Base-by-base conservation (phyloP, 2,329 filamentous ascomycete genomes). In the Xylariaceae sp. region DNA sequence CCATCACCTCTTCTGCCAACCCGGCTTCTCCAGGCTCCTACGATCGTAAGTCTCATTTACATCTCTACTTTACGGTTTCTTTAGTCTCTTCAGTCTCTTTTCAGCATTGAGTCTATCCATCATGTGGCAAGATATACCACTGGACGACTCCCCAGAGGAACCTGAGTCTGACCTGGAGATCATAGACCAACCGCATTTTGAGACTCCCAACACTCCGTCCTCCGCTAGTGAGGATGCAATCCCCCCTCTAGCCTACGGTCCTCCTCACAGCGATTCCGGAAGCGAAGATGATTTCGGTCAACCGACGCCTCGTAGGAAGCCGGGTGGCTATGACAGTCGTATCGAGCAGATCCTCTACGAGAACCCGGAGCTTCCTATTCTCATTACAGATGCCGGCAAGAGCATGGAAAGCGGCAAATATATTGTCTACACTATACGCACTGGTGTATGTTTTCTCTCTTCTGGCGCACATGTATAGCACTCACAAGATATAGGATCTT, bases 291-390 rank as follows among this genome's bases (percentile, higher is more conserved):
- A 81, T 15, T 77, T 76, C 55, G 73, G 75, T 58, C 76, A 81
- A 55, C 68, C 76, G 23, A 74, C 77, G 11, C 82, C 83, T n/a
- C 79, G 81, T 61, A 80, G 81, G 58, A 93, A 90, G 76, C 90
- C 91, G 62, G 91, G 90, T 23, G 90, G 89, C 34, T 99, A 99
- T 70, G 89, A 94, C 72, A 97, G 93, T 73, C 88, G 94, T 55
- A 92, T 99, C 66, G 93, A 99, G 77, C 94, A 99, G 80, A 93
- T 97, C 61, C 86, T 99, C 51, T 96, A 96, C 73, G 94, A 99
- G 76, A 90, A 96, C 65, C 92, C 92, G 0, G 88, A 93, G 57
- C 82, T 95, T 67, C 87, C 91, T 61, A 95, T 99, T 65, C 75
- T 95, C 61, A 99, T 99, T 68, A 93, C 89, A 1, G 90, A 96